Evolutionary conservation across 2,329 filamentous ascomycete species (phyloP).

Genomic region (Microdochium nivale): DNA sequence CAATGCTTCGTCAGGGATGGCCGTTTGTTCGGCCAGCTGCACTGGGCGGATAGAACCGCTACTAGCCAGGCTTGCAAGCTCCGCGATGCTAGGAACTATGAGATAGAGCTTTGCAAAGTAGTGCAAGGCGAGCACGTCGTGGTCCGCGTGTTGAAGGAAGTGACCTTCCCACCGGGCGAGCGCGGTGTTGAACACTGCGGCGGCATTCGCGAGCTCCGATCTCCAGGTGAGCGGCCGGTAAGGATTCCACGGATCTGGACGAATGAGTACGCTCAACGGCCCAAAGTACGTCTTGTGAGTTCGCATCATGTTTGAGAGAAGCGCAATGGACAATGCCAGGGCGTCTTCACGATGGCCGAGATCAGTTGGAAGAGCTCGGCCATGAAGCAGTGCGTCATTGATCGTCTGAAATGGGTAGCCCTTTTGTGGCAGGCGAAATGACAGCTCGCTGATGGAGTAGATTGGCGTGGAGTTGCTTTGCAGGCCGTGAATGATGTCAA

Average conservation of each 20-base stretch:
- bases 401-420: neutral
- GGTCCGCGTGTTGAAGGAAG: neutral
- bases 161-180: neutral
- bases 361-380: neutral
- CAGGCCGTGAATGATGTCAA: neutral
- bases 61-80: neutral
- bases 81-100: neutral
- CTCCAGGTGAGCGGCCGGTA: neutral
- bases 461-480: neutral
- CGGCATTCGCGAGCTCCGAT: neutral
- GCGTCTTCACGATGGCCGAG: neutral
- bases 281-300: neutral
- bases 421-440: neutral
- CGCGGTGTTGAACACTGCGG: neutral
- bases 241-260: neutral
- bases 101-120: neutral
- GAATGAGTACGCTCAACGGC: neutral
- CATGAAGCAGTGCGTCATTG: neutral
- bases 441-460: neutral
- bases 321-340: neutral
- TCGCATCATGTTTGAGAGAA: neutral
- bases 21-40: neutral
- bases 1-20: neutral
- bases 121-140: neutral
- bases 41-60: neutral